Conservation (phyloP, 2,329 filamentous ascomycete genomes). For the Fusarium sp. region DNA sequence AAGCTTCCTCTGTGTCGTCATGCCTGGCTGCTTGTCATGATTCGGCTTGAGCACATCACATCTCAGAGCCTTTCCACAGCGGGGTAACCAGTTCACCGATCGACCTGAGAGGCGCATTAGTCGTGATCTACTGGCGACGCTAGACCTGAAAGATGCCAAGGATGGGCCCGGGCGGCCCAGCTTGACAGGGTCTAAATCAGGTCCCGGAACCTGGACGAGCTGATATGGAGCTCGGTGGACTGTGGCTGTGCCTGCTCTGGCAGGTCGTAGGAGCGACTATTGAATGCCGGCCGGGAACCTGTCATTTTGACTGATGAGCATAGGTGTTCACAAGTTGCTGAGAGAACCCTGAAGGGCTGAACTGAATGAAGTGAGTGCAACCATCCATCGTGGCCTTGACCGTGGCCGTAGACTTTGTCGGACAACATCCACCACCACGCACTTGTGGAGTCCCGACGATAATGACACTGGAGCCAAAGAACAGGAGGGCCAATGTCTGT, state of each 20-base stretch:
- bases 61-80: slow-evolving; percentile 22
- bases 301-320: slow-evolving; percentile 4
- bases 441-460: background rate
- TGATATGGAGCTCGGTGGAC: slow-evolving; percentile 31
- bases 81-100: slow-evolving; percentile 34
- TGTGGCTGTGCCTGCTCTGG: slow-evolving; percentile 37
- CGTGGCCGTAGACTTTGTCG: slow-evolving; percentile 2
- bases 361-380: background rate
- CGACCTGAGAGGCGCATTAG: slow-evolving; percentile 43
- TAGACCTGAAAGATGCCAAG: slow-evolving; percentile 31
- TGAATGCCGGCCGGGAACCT: slow-evolving; percentile 14
- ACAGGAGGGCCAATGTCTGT: background rate
- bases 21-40: slow-evolving; percentile 14
- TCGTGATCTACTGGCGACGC: slow-evolving; percentile 34
- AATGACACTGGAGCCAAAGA: background rate
- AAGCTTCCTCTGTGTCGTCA: slow-evolving; percentile 27
- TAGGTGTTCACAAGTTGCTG: slow-evolving; percentile 6
- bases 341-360: slow-evolving; percentile 2
- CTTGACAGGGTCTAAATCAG: slow-evolving; percentile 42
- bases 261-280: slow-evolving; percentile 8
- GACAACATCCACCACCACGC: background rate
- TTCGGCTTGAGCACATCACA: slow-evolving; percentile 11
- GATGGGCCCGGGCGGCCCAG: slow-evolving; percentile 31
- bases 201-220: slow-evolving; percentile 41
- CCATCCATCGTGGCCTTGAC: background rate